Evolutionary conservation across 208 protist species (phyloP).

Genomic region (Wallacemonas sp.): DNA sequence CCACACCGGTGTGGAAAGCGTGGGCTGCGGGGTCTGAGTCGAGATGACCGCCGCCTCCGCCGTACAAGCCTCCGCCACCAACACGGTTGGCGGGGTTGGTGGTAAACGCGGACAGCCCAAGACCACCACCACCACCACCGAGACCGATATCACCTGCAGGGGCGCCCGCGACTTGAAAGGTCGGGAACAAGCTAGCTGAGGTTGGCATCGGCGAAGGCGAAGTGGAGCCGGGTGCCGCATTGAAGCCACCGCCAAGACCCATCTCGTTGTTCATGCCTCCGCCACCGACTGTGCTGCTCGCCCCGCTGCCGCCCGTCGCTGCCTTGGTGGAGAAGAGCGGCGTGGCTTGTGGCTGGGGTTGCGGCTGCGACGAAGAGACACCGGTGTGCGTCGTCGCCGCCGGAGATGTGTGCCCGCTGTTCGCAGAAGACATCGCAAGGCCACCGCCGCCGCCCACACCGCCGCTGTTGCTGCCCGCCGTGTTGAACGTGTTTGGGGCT

Average conservation of each 20-base stretch:
- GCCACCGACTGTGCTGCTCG: conserved; percentile 11
- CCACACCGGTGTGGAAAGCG: background rate
- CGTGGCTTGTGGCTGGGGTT: background rate
- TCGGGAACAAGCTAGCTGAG: conserved; percentile 13
- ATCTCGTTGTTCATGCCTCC: conserved; percentile 12
- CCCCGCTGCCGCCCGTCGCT: conserved; percentile 13
- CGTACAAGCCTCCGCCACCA: background rate
- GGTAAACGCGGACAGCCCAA: conserved; percentile 29
- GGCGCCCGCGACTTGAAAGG: conserved; percentile 6
- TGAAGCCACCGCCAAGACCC: conserved; percentile 11
- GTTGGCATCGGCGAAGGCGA: conserved; percentile 13
- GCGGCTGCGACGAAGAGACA: too few species aligned
- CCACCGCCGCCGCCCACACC: background rate
- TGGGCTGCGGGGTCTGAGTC: background rate
- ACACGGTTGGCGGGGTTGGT: conserved; percentile 29
- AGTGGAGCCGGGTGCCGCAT: conserved; percentile 5
- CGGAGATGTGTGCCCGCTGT: conserved; percentile 4
- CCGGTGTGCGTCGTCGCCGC: too few species aligned
- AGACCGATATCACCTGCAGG: background rate
- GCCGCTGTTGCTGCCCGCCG: background rate
- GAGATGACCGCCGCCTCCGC: background rate
- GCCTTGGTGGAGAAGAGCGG: conserved; percentile 1
- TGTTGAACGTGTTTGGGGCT: conserved; percentile 11
- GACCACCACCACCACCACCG: background rate
- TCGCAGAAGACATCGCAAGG: background rate